These are phyloP conservation scores for Catharanthus roseus DNA, from an alignment of 257 asterid species.

Conservation along the genomic window DNA sequence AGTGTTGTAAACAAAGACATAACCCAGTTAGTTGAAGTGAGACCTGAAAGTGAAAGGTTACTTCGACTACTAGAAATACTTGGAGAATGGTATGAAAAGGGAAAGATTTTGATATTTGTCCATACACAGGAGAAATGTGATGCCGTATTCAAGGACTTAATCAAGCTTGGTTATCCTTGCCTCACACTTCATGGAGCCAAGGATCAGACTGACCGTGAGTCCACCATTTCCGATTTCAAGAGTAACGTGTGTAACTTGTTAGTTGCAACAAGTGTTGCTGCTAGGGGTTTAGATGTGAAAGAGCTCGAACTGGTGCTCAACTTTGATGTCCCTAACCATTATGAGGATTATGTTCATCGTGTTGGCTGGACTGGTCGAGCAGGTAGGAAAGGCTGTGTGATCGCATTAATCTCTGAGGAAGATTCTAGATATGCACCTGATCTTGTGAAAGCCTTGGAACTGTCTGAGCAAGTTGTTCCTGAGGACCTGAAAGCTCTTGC, in stretches of 20 bases:
- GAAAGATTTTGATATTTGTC: conserved; percentile 68
- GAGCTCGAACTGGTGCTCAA: conserved; percentile 79
- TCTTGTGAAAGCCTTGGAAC: conserved; percentile 69
- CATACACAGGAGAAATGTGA: conserved; percentile 85
- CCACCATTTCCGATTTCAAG: conserved; percentile 76
- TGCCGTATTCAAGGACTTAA: conserved; percentile 56
- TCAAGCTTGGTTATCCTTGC: conserved; percentile 73
- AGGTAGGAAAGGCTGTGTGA: conserved; percentile 75
- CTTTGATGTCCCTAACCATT: conserved; percentile 79
- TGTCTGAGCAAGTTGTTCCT: conserved; percentile 84
- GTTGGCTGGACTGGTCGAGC: conserved; percentile 93
- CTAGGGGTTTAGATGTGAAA: conserved; percentile 87
- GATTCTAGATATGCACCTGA: conserved; percentile 81
- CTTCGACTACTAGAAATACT: conserved; percentile 63
- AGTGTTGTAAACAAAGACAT: conserved; percentile 93
- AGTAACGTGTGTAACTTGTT: conserved; percentile 69
- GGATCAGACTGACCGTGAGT: conserved; percentile 86
- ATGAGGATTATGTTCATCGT: conserved; percentile 89
- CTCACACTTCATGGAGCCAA: conserved; percentile 84
- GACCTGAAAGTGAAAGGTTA: conserved; percentile 79
- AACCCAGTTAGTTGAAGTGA: conserved; percentile 73
- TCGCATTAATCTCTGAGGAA: conserved; percentile 70
- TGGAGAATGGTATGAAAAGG: conserved; percentile 88
- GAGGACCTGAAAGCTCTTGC: conserved; percentile 70
- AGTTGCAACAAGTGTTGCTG: conserved; percentile 84